Base-by-base conservation (phyloP, 2,329 filamentous ascomycete species). In the Dactylonectria estremocensis region DNA sequence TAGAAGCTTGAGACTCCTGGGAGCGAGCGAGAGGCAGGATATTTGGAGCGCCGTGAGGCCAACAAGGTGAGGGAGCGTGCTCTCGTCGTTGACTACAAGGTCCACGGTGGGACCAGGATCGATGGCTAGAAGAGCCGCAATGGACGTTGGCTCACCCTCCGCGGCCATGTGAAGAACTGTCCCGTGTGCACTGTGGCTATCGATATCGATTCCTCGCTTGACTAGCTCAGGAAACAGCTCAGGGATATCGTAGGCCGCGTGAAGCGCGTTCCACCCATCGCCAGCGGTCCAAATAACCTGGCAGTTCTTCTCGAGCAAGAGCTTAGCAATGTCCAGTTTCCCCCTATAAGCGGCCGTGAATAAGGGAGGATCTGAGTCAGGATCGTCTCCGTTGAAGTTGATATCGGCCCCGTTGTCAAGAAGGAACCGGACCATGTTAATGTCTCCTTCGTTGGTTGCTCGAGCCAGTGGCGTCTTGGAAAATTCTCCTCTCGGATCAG, bases 401-500 rank as follows among this genome's bases (percentile, higher is more conserved):
- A 58, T 16, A 22, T 37, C 28, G 28, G 43, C 61, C 11, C 16
- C 16, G 5, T 58, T 35, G 6, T 64, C 22, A 5, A 64, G 14
- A 6, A 64, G 22, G 3, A 64, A 20, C 10, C 46, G 52, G 14
- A 64, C 53, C n/a, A 64, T 64, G 33, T n/a, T 33, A 18, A 28
- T 33, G n/a, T 14, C 16, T 43, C 45, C 16, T 24, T 1, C 50
- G 48, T 2, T 37, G 5, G 31, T 14, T n/a, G 50, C 28, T 18
- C 7, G 24, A 5, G 28, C 18, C 37, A 40, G 14, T 6, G 46
- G 46, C 24, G 50, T 53, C 50, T 33, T 53, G 28, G 14, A 9
- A 33, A 33, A 28, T 22, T 53, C 22, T 5, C 22, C 24, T 9
- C 10, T 20, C 16, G 11, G 22, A 28, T 28, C 20, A 33, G 6